These are phyloP conservation scores for Bipolaris gigantea DNA, from an alignment of 2,329 filamentous ascomycete species.

Conservation along the genomic window DNA sequence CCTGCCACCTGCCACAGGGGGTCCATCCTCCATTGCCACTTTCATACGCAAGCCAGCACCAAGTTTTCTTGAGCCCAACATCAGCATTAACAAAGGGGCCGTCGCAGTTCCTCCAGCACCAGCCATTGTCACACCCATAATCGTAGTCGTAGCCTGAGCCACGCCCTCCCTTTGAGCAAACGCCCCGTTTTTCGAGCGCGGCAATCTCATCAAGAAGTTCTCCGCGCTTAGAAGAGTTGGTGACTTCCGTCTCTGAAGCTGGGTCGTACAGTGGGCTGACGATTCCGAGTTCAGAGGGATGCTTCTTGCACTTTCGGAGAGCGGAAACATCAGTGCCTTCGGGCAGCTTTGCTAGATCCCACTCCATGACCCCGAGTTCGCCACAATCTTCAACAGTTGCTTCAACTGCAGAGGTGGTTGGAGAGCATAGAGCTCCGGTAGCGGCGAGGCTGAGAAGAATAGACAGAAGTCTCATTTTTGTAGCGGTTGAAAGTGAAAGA, in stretches of 20 bases:
- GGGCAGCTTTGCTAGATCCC: not conserved
- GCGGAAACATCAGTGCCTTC: not conserved
- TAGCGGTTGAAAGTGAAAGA: not conserved
- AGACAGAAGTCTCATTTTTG: not conserved
- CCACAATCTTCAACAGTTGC: not conserved
- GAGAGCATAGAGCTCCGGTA: not conserved
- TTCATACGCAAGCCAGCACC: not conserved
- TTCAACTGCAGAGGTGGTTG: not conserved
- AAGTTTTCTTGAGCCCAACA: not conserved
- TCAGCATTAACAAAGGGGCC: not conserved
- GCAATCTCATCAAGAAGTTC: not conserved
- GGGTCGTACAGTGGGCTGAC: not conserved
- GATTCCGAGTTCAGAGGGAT: not conserved
- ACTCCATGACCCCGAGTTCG: not conserved
- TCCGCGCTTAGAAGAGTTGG: not conserved
- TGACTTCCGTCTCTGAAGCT: not conserved
- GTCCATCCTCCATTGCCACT: not conserved
- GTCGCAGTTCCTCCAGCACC: not conserved
- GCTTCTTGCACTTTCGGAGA: not conserved
- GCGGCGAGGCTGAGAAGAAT: not conserved
- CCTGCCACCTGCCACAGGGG: not conserved
- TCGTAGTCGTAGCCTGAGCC: not conserved
- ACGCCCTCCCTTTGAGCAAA: not conserved
- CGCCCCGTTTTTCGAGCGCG: not conserved
- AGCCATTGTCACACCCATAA: not conserved